Evolutionary conservation across 257 asterid species (phyloP).

Genomic region (Solanum chmielewskii): DNA sequence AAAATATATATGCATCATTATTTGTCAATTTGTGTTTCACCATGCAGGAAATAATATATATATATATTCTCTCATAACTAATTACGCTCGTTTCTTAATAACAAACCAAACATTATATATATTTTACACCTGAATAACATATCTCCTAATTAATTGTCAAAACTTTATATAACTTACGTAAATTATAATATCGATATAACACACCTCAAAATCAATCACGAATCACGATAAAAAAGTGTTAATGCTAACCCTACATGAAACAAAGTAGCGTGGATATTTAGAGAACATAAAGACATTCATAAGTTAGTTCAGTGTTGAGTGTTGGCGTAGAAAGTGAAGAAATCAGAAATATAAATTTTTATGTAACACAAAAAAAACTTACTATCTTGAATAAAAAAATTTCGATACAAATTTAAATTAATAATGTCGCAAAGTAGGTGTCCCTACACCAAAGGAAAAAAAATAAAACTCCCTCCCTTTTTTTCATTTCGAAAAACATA

Average conservation of each 20-base stretch:
- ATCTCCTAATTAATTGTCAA: no score
- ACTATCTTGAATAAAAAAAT: accelerated
- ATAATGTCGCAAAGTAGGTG: background rate
- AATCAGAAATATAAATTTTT: background rate
- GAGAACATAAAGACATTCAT: background rate
- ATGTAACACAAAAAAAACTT: no score
- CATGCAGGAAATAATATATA: no score
- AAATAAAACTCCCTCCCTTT: no score
- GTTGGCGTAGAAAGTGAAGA: background rate
- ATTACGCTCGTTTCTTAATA: accelerated
- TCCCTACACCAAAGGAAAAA: background rate
- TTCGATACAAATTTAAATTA: background rate
- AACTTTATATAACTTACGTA: background rate
- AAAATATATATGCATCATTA: background rate
- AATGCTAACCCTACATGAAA: background rate
- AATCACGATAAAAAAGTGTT: no score
- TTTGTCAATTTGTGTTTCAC: background rate
- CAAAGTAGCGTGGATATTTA: background rate
- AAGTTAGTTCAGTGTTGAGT: background rate
- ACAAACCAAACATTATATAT: no score
- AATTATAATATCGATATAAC: background rate
- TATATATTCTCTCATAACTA: background rate
- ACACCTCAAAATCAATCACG: background rate
- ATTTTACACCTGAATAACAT: no score
- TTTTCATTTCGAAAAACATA: no score